A percentile compares a stretch with the other conserved stretches of the same genome.
phyloP scores from a whole-genome alignment of 768 basidiomycete species.

The Cystobasidium onofrii region DNA sequence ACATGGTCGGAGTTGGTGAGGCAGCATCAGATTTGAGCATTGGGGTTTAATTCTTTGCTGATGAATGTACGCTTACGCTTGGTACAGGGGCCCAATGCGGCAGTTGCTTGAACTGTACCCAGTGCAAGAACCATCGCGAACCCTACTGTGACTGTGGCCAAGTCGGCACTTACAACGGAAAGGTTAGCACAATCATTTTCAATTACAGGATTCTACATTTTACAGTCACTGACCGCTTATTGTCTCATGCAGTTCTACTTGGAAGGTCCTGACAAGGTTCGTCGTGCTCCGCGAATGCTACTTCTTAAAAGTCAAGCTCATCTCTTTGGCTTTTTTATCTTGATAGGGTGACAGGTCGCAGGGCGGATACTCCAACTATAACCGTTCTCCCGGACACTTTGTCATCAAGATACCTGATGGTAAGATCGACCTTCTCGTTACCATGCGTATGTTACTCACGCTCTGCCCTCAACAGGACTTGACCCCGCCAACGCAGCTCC shows the following conservation, averaged over 20 bases:
- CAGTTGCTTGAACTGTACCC: constrained; percentile 36
- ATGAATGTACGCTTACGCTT: not conserved
- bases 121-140: constrained; percentile 38
- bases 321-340: no score
- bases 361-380: constrained; percentile 48
- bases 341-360: constrained; percentile 31
- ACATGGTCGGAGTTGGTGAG: constrained; percentile 17
- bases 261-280: constrained; percentile 35
- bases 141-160: constrained; percentile 25
- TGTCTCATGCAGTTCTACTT: constrained; percentile 10
- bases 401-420: constrained; percentile 54
- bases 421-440: not conserved
- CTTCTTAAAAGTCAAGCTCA: not conserved
- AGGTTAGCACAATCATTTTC: not conserved
- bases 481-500: constrained; percentile 55
- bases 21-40: no score
- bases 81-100: constrained; percentile 31
- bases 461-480: constrained; percentile 41
- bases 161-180: constrained; percentile 36
- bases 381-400: constrained; percentile 51
- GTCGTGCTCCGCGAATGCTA: no score
- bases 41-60: no score
- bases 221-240: not conserved
- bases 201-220: not conserved
- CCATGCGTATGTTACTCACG: constrained; percentile 42